These are phyloP conservation scores for Psilocybe sp. DNA, from an alignment of 768 basidiomycete genomes.

Conservation along the genomic window DNA sequence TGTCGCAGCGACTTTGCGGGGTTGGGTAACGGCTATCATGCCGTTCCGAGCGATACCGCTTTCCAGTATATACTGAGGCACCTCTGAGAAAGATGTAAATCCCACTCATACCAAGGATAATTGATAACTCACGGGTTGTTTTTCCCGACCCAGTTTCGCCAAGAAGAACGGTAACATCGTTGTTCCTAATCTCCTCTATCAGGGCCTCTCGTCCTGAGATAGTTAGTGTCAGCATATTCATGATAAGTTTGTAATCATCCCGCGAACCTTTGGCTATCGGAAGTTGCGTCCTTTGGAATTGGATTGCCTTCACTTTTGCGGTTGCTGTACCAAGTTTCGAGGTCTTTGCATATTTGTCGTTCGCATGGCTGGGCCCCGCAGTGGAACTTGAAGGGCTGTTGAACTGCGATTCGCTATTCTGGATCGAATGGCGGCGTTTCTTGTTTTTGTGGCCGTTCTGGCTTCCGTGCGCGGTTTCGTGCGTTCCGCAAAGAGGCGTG, in stretches of 20 bases:
- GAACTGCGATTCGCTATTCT: slow-evolving; percentile 3
- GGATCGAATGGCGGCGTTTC: slow-evolving; percentile 26
- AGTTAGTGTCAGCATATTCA: slow-evolving; percentile 1
- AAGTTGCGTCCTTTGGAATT: slow-evolving; percentile 66
- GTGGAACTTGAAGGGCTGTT: slow-evolving; percentile 6
- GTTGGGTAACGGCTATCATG: slow-evolving; percentile 91
- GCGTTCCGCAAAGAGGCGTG: slow-evolving; percentile 22
- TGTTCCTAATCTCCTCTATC: slow-evolving; percentile 65
- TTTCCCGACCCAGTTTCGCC: slow-evolving; percentile 99
- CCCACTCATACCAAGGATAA: background rate
- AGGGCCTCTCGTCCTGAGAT: slow-evolving; percentile 70
- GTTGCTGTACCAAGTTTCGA: slow-evolving; percentile 21
- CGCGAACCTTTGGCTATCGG: slow-evolving; percentile 76
- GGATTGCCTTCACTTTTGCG: slow-evolving; percentile 34
- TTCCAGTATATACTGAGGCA: slow-evolving; percentile 93
- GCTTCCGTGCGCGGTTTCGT: slow-evolving; percentile 15
- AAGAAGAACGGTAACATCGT: slow-evolving; percentile 85
- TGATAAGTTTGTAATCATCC: background rate
- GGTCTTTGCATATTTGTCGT: slow-evolving; percentile 12
- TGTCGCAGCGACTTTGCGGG: slow-evolving; percentile 91
- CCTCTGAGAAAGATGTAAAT: slow-evolving; percentile 51
- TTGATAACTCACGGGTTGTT: slow-evolving; percentile 80
- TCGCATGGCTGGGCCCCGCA: slow-evolving; percentile 9
- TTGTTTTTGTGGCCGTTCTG: slow-evolving; percentile 29
- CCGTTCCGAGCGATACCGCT: slow-evolving; percentile 68